Evolutionary conservation across 1,139 yeast genomes (phyloP).

Genomic region (Meyerozyma sp.): DNA sequence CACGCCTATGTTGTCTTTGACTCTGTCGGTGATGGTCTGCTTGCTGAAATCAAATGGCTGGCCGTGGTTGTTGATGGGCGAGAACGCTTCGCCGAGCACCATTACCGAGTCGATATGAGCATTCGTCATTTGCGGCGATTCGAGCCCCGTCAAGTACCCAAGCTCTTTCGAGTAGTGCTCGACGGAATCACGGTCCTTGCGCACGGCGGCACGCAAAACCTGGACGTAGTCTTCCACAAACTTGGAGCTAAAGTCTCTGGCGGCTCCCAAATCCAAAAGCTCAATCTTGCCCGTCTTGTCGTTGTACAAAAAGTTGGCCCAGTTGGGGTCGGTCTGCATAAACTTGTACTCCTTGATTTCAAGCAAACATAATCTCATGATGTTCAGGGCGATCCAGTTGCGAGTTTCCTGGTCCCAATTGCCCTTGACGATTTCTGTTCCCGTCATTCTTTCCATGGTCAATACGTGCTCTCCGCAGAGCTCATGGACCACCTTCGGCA

Average conservation of each 20-base stretch:
- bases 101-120: slow-evolving; percentile 91
- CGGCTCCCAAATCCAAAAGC: slow-evolving; percentile 91
- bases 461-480: slow-evolving; percentile 78
- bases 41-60: slow-evolving; percentile 62
- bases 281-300: slow-evolving; percentile 62
- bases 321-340: slow-evolving; percentile 99
- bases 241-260: slow-evolving; percentile 67
- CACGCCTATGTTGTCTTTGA: slow-evolving; percentile 74
- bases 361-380: slow-evolving; percentile 79
- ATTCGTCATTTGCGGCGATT: slow-evolving; percentile 77
- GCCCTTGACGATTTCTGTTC: slow-evolving; percentile 76
- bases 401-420: slow-evolving; percentile 68
- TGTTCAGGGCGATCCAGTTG: slow-evolving; percentile 77
- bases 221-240: slow-evolving; percentile 68
- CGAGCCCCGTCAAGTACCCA: slow-evolving; percentile 91
- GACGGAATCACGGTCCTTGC: slow-evolving; percentile 60
- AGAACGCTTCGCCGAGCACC: slow-evolving; percentile 90
- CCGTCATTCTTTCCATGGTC: slow-evolving; percentile 87
- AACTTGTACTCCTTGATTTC: slow-evolving; percentile 82
- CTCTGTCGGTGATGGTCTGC: slow-evolving; percentile 93
- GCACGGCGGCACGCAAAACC: slow-evolving; percentile 73
- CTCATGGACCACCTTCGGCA: slow-evolving; percentile 76
- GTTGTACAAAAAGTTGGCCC: slow-evolving; percentile 95
- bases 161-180: slow-evolving; percentile 62
- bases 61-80: slow-evolving; percentile 46